phyloP scores from a whole-genome alignment of 2,329 filamentous ascomycete species.

The Paracorniculantispora psalliotae region DNA sequence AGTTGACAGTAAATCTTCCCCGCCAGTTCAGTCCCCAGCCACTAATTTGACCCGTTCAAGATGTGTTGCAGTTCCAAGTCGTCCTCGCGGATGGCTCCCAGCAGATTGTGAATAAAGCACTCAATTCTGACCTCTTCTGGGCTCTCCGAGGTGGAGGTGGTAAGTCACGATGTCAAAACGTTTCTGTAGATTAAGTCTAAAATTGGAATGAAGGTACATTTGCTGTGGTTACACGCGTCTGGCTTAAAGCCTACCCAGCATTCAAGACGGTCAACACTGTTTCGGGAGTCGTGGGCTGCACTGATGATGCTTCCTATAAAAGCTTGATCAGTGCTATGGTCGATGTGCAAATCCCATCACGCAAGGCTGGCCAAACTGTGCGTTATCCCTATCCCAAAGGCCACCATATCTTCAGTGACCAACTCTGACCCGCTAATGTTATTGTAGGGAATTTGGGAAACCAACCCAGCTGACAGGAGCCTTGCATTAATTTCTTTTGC shows the following conservation, averaged over 20 bases:
- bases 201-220: constrained; percentile 1
- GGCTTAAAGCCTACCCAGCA: constrained; percentile 8
- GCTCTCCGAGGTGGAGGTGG: neutral
- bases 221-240: constrained; percentile 13
- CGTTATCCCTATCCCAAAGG: neutral
- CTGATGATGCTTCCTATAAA: neutral
- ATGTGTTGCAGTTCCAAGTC: neutral
- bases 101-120: neutral
- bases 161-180: neutral
- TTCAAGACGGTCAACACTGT: constrained; percentile 8
- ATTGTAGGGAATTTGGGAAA: constrained; percentile 1
- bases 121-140: neutral
- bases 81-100: neutral
- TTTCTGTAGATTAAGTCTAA: neutral
- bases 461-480: neutral
- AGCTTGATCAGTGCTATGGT: neutral
- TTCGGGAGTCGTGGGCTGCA: neutral
- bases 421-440: neutral
- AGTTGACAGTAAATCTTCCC: neutral
- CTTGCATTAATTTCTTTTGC: neutral
- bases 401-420: neutral
- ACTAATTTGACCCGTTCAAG: neutral
- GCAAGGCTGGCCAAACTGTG: neutral
- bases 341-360: neutral
- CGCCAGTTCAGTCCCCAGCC: neutral